A percentile compares a stretch with the other conserved stretches of the same genome.
Evolutionary conservation across 1,284 basidiomycete genomes (phyloP).

Genomic region (Athelia psychrophila): DNA sequence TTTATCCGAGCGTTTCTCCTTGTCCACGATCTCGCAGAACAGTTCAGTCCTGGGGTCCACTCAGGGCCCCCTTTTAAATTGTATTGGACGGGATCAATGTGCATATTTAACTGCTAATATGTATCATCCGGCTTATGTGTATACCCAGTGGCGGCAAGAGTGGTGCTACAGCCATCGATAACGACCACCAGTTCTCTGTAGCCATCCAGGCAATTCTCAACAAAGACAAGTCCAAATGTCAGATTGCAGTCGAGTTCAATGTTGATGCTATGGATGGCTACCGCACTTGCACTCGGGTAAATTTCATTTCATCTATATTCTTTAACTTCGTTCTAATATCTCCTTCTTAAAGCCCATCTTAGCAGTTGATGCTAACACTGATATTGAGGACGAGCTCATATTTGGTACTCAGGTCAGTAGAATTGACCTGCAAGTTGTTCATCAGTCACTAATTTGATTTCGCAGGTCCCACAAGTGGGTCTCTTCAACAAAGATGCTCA

Average conservation of each 20-base stretch:
- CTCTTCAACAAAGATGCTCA: neutral
- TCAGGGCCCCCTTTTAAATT: slow-evolving; percentile 17
- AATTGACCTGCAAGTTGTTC: too few relatives aligned
- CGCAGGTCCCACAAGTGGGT: slow-evolving; percentile 7
- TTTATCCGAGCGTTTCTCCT: neutral
- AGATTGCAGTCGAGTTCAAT: slow-evolving; percentile 3
- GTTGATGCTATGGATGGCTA: slow-evolving; percentile 7
- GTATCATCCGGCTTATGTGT: neutral
- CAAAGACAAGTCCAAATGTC: neutral
- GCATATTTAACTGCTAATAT: slow-evolving; percentile 2
- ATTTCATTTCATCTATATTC: neutral
- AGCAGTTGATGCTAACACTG: neutral
- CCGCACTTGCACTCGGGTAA: slow-evolving; percentile 4
- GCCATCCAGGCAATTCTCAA: slow-evolving; percentile 1
- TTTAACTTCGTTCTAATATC: neutral
- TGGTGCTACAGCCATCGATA: slow-evolving; percentile 6
- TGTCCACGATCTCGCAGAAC: slow-evolving; percentile 11
- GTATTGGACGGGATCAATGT: slow-evolving; percentile 17
- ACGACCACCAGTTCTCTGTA: slow-evolving; percentile 4
- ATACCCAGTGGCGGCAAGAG: slow-evolving; percentile 8
- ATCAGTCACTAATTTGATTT: too few relatives aligned
- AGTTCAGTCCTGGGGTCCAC: slow-evolving; percentile 4
- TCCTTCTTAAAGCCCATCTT: neutral
- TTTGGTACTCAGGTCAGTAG: slow-evolving; percentile 1
- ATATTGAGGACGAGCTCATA: slow-evolving; percentile 1